Conservation (phyloP, 371 early-diverging fungal species). For the Rhizopus arrhizus region DNA sequence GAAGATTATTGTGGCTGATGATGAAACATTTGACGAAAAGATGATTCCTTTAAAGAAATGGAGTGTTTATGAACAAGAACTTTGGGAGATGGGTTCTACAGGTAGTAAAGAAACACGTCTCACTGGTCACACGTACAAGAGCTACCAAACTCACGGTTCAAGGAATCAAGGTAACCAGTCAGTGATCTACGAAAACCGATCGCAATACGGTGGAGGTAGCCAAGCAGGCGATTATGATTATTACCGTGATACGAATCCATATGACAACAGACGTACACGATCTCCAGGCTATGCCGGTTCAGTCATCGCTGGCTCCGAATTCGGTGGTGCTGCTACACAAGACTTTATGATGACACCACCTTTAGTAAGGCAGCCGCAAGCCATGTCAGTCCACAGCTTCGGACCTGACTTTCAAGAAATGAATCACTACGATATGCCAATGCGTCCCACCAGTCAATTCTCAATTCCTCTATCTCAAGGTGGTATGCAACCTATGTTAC, state of each 20-base stretch:
- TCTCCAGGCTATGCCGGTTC: constrained; percentile 20
- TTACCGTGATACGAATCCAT: constrained; percentile 37
- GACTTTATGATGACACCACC: constrained; percentile 33
- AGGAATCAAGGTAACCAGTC: constrained; percentile 83
- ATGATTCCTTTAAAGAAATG: constrained; percentile 86
- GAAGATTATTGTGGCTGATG: constrained; percentile 52
- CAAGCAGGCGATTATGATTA: constrained; percentile 36
- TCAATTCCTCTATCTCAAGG: constrained; percentile 23
- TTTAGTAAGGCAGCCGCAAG: constrained; percentile 29
- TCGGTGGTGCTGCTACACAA: constrained; percentile 30
- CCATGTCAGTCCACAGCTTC: neutral
- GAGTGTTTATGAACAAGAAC: constrained; percentile 83
- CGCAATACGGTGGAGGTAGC: constrained; percentile 33
- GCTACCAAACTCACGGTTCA: constrained; percentile 60
- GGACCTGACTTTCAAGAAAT: constrained; percentile 5
- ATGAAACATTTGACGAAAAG: constrained; percentile 77
- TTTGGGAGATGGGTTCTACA: constrained; percentile 66
- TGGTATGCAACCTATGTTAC: constrained; percentile 23
- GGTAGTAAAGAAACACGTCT: constrained; percentile 48
- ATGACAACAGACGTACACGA: constrained; percentile 11
- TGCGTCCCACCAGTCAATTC: constrained; percentile 25
- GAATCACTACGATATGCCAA: constrained; percentile 14
- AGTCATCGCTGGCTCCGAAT: constrained; percentile 26
- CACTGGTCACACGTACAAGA: constrained; percentile 30
- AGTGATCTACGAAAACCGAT: constrained; percentile 31